phyloP scores from a whole-genome alignment of 345 rosid species.

The Litchi chinensis region DNA sequence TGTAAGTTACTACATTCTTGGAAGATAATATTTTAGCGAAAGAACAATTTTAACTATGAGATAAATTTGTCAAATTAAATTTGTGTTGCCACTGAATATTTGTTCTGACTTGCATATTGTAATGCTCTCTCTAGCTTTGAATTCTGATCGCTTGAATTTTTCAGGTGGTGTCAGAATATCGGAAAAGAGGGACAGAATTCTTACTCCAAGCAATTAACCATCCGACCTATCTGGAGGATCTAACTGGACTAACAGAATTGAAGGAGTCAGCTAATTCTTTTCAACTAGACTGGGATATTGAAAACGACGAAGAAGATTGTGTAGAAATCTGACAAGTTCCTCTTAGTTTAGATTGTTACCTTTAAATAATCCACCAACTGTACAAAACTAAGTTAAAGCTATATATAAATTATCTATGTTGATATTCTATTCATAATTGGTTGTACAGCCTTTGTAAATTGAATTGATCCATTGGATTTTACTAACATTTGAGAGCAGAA shows the following conservation, averaged over 20 bases:
- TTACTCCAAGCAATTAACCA: slow-evolving; percentile 84
- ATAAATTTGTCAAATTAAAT: neutral
- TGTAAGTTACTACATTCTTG: slow-evolving; percentile 43
- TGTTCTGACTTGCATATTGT: neutral
- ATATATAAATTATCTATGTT: neutral
- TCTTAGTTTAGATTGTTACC: neutral
- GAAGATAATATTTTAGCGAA: neutral
- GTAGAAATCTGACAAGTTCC: slow-evolving; percentile 37
- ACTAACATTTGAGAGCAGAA: neutral
- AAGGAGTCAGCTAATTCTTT: slow-evolving; percentile 70
- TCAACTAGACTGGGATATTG: slow-evolving; percentile 73
- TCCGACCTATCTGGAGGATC: slow-evolving; percentile 93
- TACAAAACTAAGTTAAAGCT: slow-evolving; percentile 13
- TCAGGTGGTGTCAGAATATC: slow-evolving; percentile 81
- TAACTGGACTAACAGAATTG: slow-evolving; percentile 87
- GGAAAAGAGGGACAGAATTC: slow-evolving; percentile 66
- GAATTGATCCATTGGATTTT: neutral
- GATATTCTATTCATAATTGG: neutral
- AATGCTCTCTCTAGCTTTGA: neutral
- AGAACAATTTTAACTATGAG: neutral
- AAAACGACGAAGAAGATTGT: slow-evolving; percentile 34
- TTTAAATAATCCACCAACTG: slow-evolving; percentile 15
- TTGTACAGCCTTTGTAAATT: neutral
- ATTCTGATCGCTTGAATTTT: slow-evolving; percentile 8
- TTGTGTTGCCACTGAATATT: neutral